Percentiles rank a stretch among this genome's conserved stretches.
phyloP scores from a whole-genome alignment of 352 stramenopile species.

The Pythium brachiatum region DNA sequence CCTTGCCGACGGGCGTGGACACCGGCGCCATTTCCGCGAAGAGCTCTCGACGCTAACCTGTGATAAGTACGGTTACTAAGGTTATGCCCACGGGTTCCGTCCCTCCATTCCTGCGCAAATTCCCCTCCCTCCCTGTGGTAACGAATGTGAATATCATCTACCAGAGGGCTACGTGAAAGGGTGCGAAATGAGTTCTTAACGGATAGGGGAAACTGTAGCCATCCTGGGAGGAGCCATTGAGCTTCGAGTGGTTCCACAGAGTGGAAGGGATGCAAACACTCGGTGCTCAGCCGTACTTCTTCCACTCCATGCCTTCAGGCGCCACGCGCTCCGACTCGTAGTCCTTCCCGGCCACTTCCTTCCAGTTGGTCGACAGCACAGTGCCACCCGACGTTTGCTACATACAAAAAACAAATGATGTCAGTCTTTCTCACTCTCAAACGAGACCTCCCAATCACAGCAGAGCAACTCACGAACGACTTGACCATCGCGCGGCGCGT shows the following conservation, averaged over 20 bases:
- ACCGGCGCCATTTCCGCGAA: constrained; percentile 1
- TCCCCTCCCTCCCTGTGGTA: constrained; percentile 16
- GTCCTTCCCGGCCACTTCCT: constrained; percentile 87
- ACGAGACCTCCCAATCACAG: not conserved
- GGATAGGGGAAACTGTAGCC: not conserved
- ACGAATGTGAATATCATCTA: not conserved
- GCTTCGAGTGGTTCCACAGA: too few relatives aligned
- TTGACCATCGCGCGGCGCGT: constrained; percentile 93
- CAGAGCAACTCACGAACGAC: constrained; percentile 72
- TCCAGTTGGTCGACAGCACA: constrained; percentile 91
- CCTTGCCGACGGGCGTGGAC: constrained; percentile 19
- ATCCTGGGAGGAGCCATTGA: not conserved
- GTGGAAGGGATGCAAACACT: too few relatives aligned
- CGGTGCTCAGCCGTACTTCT: constrained; percentile 76
- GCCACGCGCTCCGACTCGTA: constrained; percentile 87
- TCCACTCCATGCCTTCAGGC: constrained; percentile 90
- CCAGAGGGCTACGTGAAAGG: constrained; percentile 19
- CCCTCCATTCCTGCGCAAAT: constrained; percentile 6
- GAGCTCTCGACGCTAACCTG: not conserved
- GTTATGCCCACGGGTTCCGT: constrained; percentile 1
- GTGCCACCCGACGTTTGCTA: constrained; percentile 92
- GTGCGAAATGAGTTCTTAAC: not conserved
- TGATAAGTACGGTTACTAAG: constrained; percentile 15
- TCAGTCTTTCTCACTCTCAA: not conserved
- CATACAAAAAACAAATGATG: not conserved